These are phyloP conservation scores for Alternaria gaisen DNA, from an alignment of 2,329 filamentous ascomycete genomes.

Conservation along the genomic window DNA sequence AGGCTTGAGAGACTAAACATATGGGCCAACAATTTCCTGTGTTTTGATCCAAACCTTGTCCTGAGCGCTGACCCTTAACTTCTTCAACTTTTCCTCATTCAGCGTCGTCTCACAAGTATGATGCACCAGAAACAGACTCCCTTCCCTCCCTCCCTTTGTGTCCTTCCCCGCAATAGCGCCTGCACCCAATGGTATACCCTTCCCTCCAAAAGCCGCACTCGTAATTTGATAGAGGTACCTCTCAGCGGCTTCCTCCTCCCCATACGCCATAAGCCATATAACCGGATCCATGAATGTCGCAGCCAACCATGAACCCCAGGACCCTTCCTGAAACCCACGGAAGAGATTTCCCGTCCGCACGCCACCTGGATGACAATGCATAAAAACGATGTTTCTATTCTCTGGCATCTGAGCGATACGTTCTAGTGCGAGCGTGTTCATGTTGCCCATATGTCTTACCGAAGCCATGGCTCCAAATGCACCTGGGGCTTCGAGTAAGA, in stretches of 20 bases:
- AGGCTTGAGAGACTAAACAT: background rate
- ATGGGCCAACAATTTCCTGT: background rate
- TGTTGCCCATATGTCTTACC: constrained; percentile 33
- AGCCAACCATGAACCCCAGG: constrained; percentile 14
- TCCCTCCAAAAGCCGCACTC: constrained; percentile 19
- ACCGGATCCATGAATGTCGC: constrained; percentile 8
- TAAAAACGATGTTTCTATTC: constrained; percentile 46
- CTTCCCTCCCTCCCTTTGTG: background rate
- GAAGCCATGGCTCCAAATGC: constrained; percentile 42
- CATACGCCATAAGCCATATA: constrained; percentile 1
- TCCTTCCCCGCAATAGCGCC: background rate
- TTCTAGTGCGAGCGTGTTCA: constrained; percentile 40
- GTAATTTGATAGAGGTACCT: constrained; percentile 16
- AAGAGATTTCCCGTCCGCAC: constrained; percentile 49
- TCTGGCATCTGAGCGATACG: constrained; percentile 39
- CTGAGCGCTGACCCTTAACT: background rate
- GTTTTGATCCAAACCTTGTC: constrained; percentile 3
- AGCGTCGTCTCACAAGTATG: constrained; percentile 1
- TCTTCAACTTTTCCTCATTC: background rate
- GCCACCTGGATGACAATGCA: constrained; percentile 50
- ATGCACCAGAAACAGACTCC: constrained; percentile 1
- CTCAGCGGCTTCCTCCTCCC: constrained; percentile 13
- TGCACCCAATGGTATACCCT: background rate
- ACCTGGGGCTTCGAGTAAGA: constrained; percentile 47
- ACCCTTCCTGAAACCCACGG: constrained; percentile 25